Conservation (phyloP, 1,284 basidiomycete genomes). For the Malassezia sympodialis region DNA sequence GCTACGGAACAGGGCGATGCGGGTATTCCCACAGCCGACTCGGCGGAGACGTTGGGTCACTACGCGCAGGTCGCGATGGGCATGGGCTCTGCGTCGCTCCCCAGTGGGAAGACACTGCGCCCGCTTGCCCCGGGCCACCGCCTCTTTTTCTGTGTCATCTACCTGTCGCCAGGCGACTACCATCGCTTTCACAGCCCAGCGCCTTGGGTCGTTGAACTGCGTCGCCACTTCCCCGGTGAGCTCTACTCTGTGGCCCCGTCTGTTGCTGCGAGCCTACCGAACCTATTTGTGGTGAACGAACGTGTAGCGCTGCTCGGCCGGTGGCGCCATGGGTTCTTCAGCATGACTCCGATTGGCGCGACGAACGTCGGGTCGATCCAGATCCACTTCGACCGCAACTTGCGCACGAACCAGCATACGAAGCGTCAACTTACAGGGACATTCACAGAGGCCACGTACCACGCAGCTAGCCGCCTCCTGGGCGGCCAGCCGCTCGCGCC, state of each 20-base stretch:
- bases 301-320: constrained; percentile 89
- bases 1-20: constrained; percentile 31
- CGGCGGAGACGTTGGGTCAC: constrained; percentile 41
- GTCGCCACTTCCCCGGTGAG: constrained; percentile 91
- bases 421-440: constrained; percentile 57
- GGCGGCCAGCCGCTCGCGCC: constrained; percentile 75
- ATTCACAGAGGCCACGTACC: constrained; percentile 68
- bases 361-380: constrained; percentile 96
- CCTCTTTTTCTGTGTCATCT: constrained; percentile 86
- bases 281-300: constrained; percentile 94
- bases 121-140: constrained; percentile 57
- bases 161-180: constrained; percentile 96
- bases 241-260: constrained; percentile 93
- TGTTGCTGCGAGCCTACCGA: constrained; percentile 80
- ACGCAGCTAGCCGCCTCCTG: constrained; percentile 53
- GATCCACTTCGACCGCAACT: constrained; percentile 84
- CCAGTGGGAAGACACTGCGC: constrained; percentile 26
- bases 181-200: constrained; percentile 94
- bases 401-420: constrained; percentile 46
- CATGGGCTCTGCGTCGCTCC: constrained; percentile 39
- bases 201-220: constrained; percentile 90
- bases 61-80: constrained; percentile 46
- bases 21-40: constrained; percentile 40
- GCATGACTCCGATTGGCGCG: constrained; percentile 93
- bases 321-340: constrained; percentile 91